phyloP scores from a whole-genome alignment of 345 rosid species.

The Eucalyptus rudis region DNA sequence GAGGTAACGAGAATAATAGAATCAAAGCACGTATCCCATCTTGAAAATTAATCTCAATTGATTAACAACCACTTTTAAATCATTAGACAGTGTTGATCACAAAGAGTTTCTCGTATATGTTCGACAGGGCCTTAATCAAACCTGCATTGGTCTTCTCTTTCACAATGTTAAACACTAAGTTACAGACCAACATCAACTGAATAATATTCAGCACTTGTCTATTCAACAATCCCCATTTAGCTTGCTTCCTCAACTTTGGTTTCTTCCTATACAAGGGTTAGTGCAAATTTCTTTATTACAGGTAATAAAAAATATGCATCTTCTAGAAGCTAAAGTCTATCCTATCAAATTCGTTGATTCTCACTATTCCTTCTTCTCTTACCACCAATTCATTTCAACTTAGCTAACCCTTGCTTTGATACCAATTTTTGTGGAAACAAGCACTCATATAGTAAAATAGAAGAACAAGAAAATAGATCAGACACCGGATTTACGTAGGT shows the following conservation, averaged over 20 bases:
- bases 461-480: not conserved
- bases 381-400: not conserved
- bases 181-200: not conserved
- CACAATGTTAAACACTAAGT: not conserved
- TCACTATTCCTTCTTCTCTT: not conserved
- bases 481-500: fast-evolving
- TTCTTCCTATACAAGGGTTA: not conserved
- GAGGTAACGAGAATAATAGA: not conserved
- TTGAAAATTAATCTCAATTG: not conserved
- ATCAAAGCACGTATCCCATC: not conserved
- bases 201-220: not conserved
- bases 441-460: not conserved
- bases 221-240: not conserved
- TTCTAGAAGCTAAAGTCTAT: not conserved
- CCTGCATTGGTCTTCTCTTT: not conserved
- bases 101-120: not conserved
- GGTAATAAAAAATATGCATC: not conserved
- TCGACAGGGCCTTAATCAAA: not conserved
- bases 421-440: not conserved
- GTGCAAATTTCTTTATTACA: not conserved
- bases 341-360: not conserved
- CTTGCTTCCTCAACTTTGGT: not conserved
- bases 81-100: not conserved
- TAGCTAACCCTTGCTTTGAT: not conserved
- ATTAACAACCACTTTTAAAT: not conserved